A percentile compares a stretch with the other conserved stretches of the same genome.
Conservation (phyloP, 345 rosid genomes). For the Syzygium oleosum region DNA sequence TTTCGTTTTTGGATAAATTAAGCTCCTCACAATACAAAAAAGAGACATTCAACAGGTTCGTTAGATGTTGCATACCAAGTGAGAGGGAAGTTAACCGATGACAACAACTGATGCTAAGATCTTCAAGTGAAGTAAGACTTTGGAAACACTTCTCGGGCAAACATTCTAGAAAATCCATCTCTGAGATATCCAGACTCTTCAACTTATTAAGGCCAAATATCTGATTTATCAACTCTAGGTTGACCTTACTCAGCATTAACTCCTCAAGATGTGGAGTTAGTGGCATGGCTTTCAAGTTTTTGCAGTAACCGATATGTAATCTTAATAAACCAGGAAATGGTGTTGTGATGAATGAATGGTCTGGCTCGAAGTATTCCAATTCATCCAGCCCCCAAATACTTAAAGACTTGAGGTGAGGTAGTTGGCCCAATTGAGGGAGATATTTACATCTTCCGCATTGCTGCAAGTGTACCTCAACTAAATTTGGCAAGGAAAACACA, state of each 20-base stretch:
- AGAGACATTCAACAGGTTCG: not conserved
- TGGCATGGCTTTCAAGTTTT: not conserved
- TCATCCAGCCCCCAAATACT: slow-evolving; percentile 2
- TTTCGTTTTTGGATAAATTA: not conserved
- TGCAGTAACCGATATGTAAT: not conserved
- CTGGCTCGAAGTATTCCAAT: not conserved
- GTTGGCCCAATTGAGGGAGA: not conserved
- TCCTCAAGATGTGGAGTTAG: not conserved
- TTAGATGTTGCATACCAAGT: not conserved
- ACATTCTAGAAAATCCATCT: not conserved
- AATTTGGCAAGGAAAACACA: too few relatives aligned
- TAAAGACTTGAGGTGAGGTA: slow-evolving; percentile 12
- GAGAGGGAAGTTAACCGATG: not conserved
- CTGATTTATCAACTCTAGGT: slow-evolving; percentile 6
- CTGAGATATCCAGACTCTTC: not conserved
- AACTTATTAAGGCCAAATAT: slow-evolving; percentile 12
- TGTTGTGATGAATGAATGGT: not conserved
- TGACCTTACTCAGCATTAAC: not conserved
- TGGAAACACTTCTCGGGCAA: not conserved
- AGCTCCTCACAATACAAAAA: not conserved
- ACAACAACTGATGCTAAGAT: not conserved
- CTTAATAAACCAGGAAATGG: not conserved
- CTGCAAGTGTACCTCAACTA: too few relatives aligned
- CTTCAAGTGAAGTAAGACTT: not conserved
- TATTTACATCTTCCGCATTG: not conserved